A percentile compares a stretch with the other conserved stretches of the same genome.
Evolutionary conservation across 164 flowering plant species (phyloP).

Genomic region (Kingdonia uniflora): DNA sequence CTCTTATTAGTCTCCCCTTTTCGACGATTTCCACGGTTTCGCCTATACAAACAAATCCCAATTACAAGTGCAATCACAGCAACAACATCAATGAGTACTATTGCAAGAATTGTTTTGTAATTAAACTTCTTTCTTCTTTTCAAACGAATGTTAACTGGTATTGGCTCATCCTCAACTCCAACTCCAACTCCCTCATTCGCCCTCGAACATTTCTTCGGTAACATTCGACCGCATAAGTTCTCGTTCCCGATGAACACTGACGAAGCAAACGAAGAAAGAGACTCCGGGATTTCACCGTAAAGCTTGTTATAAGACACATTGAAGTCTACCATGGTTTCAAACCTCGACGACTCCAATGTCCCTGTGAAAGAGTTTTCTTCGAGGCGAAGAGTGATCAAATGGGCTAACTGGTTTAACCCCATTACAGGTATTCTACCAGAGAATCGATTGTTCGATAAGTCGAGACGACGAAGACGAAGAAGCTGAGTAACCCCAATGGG

Average conservation of each 20-base stretch:
- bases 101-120: slow-evolving; percentile 6
- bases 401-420: slow-evolving; percentile 9
- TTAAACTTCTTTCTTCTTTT: slow-evolving; percentile 5
- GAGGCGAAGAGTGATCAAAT: slow-evolving; percentile 35
- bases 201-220: slow-evolving; percentile 19
- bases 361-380: slow-evolving; percentile 34
- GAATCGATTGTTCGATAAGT: slow-evolving; percentile 29
- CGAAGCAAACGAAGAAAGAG: slow-evolving; percentile 16
- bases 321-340: slow-evolving; percentile 19
- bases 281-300: slow-evolving; percentile 26
- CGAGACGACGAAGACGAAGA: slow-evolving; percentile 31
- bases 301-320: slow-evolving; percentile 38
- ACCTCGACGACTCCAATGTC: neutral
- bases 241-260: slow-evolving; percentile 29
- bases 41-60: slow-evolving; percentile 14
- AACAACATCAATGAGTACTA: slow-evolving; percentile 10
- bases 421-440: no score
- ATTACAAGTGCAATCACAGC: slow-evolving; percentile 6
- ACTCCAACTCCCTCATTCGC: slow-evolving; percentile 9
- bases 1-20: slow-evolving; percentile 6
- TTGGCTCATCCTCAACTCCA: slow-evolving; percentile 10
- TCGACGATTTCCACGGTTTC: neutral
- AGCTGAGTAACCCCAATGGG: slow-evolving; percentile 29
- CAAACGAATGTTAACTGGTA: slow-evolving; percentile 9
- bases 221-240: slow-evolving; percentile 39